These are phyloP conservation scores for Wickerhamiella vanderwaltii DNA, from an alignment of 805 yeast species.

Conservation along the genomic window DNA sequence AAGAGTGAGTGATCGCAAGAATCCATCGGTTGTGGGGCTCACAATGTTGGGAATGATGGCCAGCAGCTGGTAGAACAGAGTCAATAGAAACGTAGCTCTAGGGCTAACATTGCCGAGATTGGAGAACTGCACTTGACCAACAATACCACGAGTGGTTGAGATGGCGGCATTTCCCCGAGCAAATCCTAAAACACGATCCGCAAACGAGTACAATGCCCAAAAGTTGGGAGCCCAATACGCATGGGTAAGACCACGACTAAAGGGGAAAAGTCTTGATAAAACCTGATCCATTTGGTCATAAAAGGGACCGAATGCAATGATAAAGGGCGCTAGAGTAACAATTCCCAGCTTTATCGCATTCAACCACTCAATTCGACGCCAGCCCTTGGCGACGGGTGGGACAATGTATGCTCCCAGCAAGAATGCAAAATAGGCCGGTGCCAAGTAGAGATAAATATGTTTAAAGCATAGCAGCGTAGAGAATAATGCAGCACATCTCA, in stretches of 20 bases:
- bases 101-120: slow-evolving; percentile 77
- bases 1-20: slow-evolving; percentile 70
- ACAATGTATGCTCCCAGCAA: slow-evolving; percentile 63
- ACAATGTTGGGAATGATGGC: slow-evolving; percentile 56
- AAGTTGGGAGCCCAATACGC: slow-evolving; percentile 99
- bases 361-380: slow-evolving; percentile 39
- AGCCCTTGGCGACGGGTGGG: slow-evolving; percentile 15
- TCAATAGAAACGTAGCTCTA: slow-evolving; percentile 57
- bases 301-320: slow-evolving; percentile 71
- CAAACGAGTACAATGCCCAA: slow-evolving; percentile 87
- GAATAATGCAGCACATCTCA: slow-evolving; percentile 51
- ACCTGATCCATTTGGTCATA: slow-evolving; percentile 53
- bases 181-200: slow-evolving; percentile 51
- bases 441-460: slow-evolving; percentile 83
- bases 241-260: slow-evolving; percentile 88
- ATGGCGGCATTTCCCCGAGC: slow-evolving; percentile 24
- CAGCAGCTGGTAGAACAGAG: slow-evolving; percentile 72
- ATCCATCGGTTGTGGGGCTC: slow-evolving; percentile 59
- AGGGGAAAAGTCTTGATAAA: slow-evolving; percentile 69
- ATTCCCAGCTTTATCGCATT: slow-evolving; percentile 54
- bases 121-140: slow-evolving; percentile 77
- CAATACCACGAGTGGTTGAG: slow-evolving; percentile 70
- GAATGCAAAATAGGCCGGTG: slow-evolving; percentile 84
- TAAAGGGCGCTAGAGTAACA: slow-evolving; percentile 46
- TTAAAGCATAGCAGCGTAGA: slow-evolving; percentile 77